Evolutionary conservation across 352 stramenopile species (phyloP).

Genomic region (Phytophthora constricta): DNA sequence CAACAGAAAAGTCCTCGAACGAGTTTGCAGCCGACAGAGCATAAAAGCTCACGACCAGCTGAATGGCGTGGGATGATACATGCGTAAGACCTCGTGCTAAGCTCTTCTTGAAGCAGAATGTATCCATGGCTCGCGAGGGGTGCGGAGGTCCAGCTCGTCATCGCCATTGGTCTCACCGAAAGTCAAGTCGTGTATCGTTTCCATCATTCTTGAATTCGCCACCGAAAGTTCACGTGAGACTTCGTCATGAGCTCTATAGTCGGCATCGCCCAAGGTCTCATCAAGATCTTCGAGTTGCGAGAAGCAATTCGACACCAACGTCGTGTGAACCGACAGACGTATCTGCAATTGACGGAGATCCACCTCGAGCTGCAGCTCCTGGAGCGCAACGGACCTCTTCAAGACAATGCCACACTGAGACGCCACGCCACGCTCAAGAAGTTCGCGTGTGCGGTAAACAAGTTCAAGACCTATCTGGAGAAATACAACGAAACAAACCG

Average conservation of each 20-base stretch:
- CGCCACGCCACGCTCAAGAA: slow-evolving; percentile 28
- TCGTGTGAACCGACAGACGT: slow-evolving; percentile 25
- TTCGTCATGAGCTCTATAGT: slow-evolving; percentile 15
- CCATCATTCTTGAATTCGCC: slow-evolving; percentile 21
- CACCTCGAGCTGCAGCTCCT: slow-evolving; percentile 30
- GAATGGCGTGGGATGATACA: too few species aligned
- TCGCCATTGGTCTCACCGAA: neutral
- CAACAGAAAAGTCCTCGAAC: too few species aligned
- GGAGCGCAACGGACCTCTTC: slow-evolving; percentile 20
- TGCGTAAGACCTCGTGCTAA: too few species aligned
- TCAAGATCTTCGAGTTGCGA: slow-evolving; percentile 31
- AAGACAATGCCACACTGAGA: slow-evolving; percentile 20
- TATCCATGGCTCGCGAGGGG: too few species aligned
- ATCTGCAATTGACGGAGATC: slow-evolving; percentile 32
- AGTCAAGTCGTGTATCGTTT: neutral
- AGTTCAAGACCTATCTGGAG: slow-evolving; percentile 24
- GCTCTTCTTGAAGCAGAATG: too few species aligned
- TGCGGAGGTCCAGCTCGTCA: too few species aligned
- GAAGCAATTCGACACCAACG: slow-evolving; percentile 35
- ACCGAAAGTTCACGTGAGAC: slow-evolving; percentile 1
- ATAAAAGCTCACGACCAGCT: too few species aligned
- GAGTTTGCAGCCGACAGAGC: too few species aligned
- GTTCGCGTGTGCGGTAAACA: slow-evolving; percentile 15
- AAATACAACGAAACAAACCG: slow-evolving; percentile 32
- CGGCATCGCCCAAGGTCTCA: slow-evolving; percentile 19